A percentile compares a stretch with the other conserved stretches of the same genome.
Evolutionary conservation across 169 alveolate genomes (phyloP).

Genomic region (Sarcocystis neurona): DNA sequence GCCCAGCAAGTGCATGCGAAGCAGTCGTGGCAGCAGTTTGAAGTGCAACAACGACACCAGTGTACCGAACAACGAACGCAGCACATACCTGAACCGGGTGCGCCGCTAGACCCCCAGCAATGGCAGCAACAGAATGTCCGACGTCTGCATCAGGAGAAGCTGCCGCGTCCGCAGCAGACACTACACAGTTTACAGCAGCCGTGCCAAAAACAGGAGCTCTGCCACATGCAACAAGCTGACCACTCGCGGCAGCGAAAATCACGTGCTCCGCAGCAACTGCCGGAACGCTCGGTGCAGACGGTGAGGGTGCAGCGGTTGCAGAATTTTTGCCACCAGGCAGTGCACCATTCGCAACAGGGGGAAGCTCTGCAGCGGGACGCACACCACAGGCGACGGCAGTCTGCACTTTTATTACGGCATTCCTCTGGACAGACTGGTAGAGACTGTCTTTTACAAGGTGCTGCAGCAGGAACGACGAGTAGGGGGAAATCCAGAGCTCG

Average conservation of each 20-base stretch:
- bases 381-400: neutral
- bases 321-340: neutral
- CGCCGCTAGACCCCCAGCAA: neutral
- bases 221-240: too few species aligned
- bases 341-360: neutral
- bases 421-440: too few species aligned
- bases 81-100: neutral
- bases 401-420: neutral
- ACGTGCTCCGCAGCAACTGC: too few species aligned
- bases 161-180: constrained; percentile 55
- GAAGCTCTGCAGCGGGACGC: neutral
- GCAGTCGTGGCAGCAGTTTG: too few species aligned
- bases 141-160: constrained; percentile 30
- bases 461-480: too few species aligned
- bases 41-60: neutral
- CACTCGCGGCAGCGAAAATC: too few species aligned
- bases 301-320: constrained; percentile 11
- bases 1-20: too few species aligned
- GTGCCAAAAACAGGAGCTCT: too few species aligned
- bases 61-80: neutral
- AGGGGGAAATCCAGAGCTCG: too few species aligned
- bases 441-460: too few species aligned
- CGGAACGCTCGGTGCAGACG: neutral
- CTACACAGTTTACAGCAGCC: too few species aligned
- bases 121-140: neutral